Conservation (phyloP, 768 basidiomycete species). For the Lactarius akahatsu region DNA sequence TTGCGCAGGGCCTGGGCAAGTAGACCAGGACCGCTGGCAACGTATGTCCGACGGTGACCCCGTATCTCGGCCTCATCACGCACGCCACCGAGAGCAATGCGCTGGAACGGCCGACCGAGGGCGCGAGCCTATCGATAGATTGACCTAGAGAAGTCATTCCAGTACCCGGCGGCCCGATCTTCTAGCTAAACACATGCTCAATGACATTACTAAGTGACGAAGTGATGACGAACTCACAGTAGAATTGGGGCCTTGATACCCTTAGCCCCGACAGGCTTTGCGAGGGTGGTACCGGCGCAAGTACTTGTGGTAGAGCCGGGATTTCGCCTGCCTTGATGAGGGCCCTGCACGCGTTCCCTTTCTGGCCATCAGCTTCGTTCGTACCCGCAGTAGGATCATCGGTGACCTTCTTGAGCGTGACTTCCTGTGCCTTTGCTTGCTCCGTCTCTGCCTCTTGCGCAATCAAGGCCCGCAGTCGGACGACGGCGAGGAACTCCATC, state of each 20-base stretch:
- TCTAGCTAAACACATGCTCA: slow-evolving; percentile 43
- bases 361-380: slow-evolving; percentile 23
- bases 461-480: slow-evolving; percentile 47
- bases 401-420: slow-evolving; percentile 26
- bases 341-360: not conserved
- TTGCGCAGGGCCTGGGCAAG: slow-evolving; percentile 87
- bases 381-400: slow-evolving; percentile 22
- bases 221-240: slow-evolving; percentile 41
- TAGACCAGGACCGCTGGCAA: slow-evolving; percentile 81
- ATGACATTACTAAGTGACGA: slow-evolving; percentile 9
- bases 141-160: slow-evolving; percentile 92
- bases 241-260: slow-evolving; percentile 70
- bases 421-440: slow-evolving; percentile 26
- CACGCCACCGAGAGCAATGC: slow-evolving; percentile 89
- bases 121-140: slow-evolving; percentile 83
- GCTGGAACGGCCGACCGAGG: slow-evolving; percentile 81
- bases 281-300: slow-evolving; percentile 3
- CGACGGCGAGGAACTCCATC: slow-evolving; percentile 89
- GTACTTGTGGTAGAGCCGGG: slow-evolving; percentile 11
- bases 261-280: slow-evolving; percentile 34
- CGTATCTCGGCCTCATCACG: slow-evolving; percentile 88
- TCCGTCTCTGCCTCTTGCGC: slow-evolving; percentile 22
- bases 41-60: slow-evolving; percentile 82
- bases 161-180: slow-evolving; percentile 88
- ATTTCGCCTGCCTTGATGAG: slow-evolving; percentile 23